Conservation (phyloP, 148 eudicot genomes). For the Bassia scoparia region DNA sequence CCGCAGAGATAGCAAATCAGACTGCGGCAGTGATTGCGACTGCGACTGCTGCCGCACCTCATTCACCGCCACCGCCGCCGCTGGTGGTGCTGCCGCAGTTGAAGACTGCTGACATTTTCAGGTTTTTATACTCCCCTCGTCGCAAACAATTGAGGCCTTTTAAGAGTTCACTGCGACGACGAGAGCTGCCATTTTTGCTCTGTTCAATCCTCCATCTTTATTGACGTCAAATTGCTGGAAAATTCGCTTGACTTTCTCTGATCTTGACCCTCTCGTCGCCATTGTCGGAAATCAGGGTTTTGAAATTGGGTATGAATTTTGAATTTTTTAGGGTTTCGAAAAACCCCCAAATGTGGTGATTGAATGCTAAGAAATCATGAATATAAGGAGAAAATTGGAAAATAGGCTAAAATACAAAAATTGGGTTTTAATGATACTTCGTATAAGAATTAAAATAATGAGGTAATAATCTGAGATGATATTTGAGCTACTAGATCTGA, state of each 20-base stretch:
- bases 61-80: slow-evolving; percentile 1
- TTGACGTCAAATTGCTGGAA: slow-evolving; percentile 82
- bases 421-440: not conserved
- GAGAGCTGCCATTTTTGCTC: slow-evolving; percentile 85
- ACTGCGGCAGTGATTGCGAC: too few relatives aligned
- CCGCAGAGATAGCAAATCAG: slow-evolving; percentile 9
- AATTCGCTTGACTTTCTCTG: slow-evolving; percentile 77
- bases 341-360: not conserved
- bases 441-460: not conserved
- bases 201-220: slow-evolving; percentile 70
- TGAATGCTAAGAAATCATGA: slow-evolving; percentile 8
- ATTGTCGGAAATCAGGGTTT: slow-evolving; percentile 36
- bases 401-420: not conserved
- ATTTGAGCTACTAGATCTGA: slow-evolving; percentile 24
- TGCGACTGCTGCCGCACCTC: slow-evolving; percentile 4
- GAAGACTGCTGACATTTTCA: too few relatives aligned
- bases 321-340: slow-evolving; percentile 3
- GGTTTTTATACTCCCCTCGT: too few relatives aligned
- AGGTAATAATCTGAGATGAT: slow-evolving; percentile 1
- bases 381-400: not conserved
- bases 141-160: slow-evolving; percentile 86
- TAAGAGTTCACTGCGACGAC: slow-evolving; percentile 98
- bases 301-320: not conserved
- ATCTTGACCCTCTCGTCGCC: slow-evolving; percentile 76
- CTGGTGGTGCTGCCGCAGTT: not conserved